Base-by-base conservation (phyloP, 192 early-diverging fungal genomes). In the Coemansia sp. region DNA sequence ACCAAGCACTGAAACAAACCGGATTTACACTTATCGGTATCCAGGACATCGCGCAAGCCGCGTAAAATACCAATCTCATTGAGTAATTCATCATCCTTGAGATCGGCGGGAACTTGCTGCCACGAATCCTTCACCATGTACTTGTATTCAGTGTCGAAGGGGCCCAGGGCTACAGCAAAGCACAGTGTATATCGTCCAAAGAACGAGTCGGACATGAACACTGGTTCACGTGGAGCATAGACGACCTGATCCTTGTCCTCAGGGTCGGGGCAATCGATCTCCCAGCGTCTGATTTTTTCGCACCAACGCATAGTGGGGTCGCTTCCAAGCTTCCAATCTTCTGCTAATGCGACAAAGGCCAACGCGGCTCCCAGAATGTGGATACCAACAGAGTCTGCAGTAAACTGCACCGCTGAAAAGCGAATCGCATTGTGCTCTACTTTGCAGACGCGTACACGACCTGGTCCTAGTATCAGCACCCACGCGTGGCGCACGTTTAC, bases 71-170 rank as follows among this genome's bases (percentile, higher is more conserved):
- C 32, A 60, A 80, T 75, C 44, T 80, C 78, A 59, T 80, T 73
- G 40, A 47, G 59, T 1, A 63, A 43, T 23, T 3, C 17, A 23
- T 44, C 19, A 2, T 62, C 61, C 13, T 23, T 70, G 11, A 39
- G 38, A 26, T 40, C 63, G 28, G 35, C 61, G 26, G 32, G 30
- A 28, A 62, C 62, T 47, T 75, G 67, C 73, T 80, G 78, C 78
- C 78, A 80, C 32, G 73, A 69, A 50, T 80, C 78, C 70, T 80
- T 80, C 17, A 80, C 73, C 26, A 80, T 73, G 46, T 61, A 42
- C 28, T 68, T 57, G 9, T 23, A 35, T 37, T 40, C 26, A 6
- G 7, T 39, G 11, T 63, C 73, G 13, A 14, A 38, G 19, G 78
- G 73, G 2, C 44, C 35, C 3, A 21, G 47, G 10, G 73, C 37